phyloP scores from a whole-genome alignment of 768 basidiomycete species.

The Phanerochaete sordida region DNA sequence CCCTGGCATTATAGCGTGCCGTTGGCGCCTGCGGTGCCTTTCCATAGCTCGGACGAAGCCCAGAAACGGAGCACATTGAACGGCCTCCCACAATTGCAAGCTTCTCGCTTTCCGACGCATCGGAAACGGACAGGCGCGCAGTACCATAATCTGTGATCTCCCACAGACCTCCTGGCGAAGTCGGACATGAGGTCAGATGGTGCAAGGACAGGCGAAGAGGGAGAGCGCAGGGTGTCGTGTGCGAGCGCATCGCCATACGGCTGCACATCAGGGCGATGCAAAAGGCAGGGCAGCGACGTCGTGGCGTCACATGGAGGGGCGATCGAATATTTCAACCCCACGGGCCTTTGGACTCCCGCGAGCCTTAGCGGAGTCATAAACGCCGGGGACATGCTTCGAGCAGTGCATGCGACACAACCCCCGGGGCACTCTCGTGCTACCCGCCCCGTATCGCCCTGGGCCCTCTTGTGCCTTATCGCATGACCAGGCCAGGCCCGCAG shows the following conservation, averaged over 20 bases:
- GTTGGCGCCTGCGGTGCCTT: background rate
- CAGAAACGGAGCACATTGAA: background rate
- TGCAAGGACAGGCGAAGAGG: background rate
- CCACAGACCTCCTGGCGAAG: too few species aligned
- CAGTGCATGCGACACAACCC: background rate
- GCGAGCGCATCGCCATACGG: background rate
- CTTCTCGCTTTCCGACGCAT: constrained; percentile 3
- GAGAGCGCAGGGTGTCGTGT: background rate
- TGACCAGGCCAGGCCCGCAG: background rate
- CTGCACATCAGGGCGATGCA: too few species aligned
- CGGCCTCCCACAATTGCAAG: background rate
- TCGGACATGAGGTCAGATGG: background rate
- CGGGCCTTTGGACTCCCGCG: background rate
- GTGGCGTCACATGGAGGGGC: background rate
- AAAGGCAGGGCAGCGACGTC: background rate
- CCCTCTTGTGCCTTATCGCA: background rate
- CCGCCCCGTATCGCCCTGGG: too few species aligned
- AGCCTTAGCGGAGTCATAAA: background rate
- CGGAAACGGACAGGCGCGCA: background rate
- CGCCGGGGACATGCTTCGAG: background rate
- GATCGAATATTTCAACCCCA: background rate
- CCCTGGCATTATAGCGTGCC: too few species aligned
- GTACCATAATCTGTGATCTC: background rate
- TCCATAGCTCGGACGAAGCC: background rate
- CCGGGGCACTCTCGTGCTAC: background rate